These are phyloP conservation scores for Linnemannia zychae DNA, from an alignment of 192 early-diverging fungal genomes.

Conservation along the genomic window DNA sequence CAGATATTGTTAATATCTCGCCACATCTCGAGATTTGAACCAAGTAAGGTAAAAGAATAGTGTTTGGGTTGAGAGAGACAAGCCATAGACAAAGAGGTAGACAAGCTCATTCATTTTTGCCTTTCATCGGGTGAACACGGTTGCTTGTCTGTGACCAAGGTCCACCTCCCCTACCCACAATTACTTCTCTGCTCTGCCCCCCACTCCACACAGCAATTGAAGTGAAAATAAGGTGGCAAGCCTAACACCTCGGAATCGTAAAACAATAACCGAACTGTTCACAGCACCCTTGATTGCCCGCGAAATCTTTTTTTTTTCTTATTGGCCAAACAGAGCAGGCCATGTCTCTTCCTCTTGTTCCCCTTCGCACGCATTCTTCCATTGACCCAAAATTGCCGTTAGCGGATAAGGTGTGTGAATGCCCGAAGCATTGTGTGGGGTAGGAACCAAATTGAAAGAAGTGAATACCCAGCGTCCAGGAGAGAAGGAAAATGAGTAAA, in stretches of 20 bases:
- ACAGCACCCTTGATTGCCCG: neutral
- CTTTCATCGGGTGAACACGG: conserved; percentile 13
- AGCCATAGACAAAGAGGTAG: neutral
- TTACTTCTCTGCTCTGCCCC: neutral
- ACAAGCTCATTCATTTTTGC: neutral
- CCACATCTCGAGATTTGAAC: neutral
- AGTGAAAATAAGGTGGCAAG: neutral
- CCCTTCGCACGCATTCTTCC: neutral
- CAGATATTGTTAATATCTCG: neutral
- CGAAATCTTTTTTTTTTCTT: neutral
- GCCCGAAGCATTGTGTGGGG: neutral
- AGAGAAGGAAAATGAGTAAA: neutral
- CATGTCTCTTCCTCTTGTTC: neutral
- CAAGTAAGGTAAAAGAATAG: neutral
- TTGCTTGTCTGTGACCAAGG: neutral
- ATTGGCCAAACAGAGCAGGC: neutral
- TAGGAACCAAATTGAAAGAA: neutral
- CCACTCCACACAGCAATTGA: neutral
- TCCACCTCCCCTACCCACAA: neutral
- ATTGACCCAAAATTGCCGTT: neutral
- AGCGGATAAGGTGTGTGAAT: neutral
- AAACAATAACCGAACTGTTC: neutral
- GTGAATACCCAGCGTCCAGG: neutral
- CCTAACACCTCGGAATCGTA: neutral
- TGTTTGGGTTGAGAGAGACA: neutral